phyloP scores from a whole-genome alignment of 164 flowering plant species.

The Euptelea pleiosperma region DNA sequence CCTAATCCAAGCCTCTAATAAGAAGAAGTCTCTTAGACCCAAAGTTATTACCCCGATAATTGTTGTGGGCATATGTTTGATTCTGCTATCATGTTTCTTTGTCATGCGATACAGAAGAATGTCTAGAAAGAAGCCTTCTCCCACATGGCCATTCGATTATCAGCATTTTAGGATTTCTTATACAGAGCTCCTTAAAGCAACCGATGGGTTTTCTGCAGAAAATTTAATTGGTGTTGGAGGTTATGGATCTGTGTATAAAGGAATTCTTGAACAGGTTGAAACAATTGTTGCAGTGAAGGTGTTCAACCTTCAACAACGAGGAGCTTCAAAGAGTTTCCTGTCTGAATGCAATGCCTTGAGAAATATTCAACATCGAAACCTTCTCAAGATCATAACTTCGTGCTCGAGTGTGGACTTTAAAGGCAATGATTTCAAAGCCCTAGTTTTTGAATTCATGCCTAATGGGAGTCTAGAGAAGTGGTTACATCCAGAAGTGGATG shows the following conservation, averaged over 20 bases:
- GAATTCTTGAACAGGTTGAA: no score
- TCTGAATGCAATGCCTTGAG: slow-evolving; percentile 5
- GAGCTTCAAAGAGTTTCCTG: slow-evolving; percentile 6
- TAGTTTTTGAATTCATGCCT: no score
- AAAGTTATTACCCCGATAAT: not conserved
- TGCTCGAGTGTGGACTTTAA: no score
- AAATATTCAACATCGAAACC: no score
- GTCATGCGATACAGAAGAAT: not conserved
- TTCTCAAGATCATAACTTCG: slow-evolving; percentile 7
- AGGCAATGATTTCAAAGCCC: no score
- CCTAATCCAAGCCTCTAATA: not conserved
- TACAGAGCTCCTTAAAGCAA: no score
- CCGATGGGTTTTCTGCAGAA: slow-evolving; percentile 10
- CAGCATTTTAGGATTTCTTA: slow-evolving; percentile 8
- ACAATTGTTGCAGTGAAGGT: no score
- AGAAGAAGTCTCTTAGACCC: not conserved
- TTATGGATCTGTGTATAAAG: no score
- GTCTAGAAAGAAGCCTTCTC: not conserved
- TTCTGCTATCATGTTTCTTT: not conserved
- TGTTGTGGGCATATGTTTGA: not conserved
- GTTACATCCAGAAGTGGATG: not conserved
- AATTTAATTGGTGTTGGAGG: slow-evolving; percentile 10
- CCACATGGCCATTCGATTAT: not conserved
- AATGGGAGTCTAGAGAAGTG: slow-evolving; percentile 5
- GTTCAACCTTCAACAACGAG: no score